Conservation (phyloP, 2,329 filamentous ascomycete genomes). For the Botryosphaeria dothidea region DNA sequence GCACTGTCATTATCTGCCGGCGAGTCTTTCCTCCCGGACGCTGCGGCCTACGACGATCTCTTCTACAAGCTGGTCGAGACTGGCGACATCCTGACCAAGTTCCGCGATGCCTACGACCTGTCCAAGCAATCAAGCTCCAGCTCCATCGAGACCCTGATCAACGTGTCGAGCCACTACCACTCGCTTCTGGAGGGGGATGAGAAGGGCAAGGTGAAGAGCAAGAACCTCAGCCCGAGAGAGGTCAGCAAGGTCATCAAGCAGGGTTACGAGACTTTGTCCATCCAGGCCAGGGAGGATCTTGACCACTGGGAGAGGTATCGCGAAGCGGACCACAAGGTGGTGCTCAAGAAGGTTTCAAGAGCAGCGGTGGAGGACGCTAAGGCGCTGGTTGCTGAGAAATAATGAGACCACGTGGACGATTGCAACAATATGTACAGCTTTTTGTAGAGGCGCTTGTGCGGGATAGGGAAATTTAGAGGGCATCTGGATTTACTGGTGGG, state of each 20-base stretch:
- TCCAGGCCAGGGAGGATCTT: conserved; percentile 83
- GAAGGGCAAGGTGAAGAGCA: conserved; percentile 53
- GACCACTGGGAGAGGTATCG: conserved; percentile 84
- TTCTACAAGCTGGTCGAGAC: conserved; percentile 98
- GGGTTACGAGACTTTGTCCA: conserved; percentile 91
- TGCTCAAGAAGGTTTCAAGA: conserved; percentile 85
- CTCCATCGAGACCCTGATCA: conserved; percentile 82
- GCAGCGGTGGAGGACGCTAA: conserved; percentile 73
- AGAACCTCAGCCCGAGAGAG: conserved; percentile 76
- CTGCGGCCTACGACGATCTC: conserved; percentile 87
- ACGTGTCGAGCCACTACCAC: conserved; percentile 83
- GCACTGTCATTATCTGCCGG: conserved; percentile 82
- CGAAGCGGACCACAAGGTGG: conserved; percentile 79
- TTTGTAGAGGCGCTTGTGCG: neutral
- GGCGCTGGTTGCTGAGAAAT: conserved; percentile 41
- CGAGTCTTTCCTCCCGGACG: conserved; percentile 86
- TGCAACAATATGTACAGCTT: neutral
- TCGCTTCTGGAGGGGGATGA: conserved; percentile 68
- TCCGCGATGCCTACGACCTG: conserved; percentile 72
- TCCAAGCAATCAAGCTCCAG: conserved; percentile 46
- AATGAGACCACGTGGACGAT: neutral
- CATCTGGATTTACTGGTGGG: no score
- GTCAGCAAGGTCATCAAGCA: conserved; percentile 92
- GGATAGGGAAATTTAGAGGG: neutral
- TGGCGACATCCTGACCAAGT: conserved; percentile 77